Percentiles rank a stretch among this genome's conserved stretches.
These are phyloP conservation scores for Nyssa sinensis DNA, from an alignment of 148 eudicot genomes.

Conservation along the genomic window DNA sequence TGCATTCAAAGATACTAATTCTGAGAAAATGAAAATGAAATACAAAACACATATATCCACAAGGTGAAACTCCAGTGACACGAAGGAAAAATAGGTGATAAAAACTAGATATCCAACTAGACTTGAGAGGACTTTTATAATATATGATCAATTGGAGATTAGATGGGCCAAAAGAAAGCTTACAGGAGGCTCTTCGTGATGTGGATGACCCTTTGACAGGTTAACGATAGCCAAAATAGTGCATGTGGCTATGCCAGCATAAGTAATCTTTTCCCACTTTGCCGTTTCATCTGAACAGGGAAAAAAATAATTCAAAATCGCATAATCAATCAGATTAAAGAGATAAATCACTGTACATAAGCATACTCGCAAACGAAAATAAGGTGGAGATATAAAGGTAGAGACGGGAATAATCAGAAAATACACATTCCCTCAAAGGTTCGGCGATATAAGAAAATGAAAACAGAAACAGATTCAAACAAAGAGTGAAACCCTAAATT, in stretches of 20 bases:
- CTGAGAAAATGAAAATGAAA: not conserved
- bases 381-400: not conserved
- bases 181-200: conserved; percentile 68
- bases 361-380: not conserved
- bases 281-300: conserved; percentile 60
- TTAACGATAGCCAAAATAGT: conserved; percentile 37
- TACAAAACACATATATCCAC: not conserved
- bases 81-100: not conserved
- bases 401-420: not conserved
- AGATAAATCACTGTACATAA: not conserved
- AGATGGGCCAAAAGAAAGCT: conserved; percentile 21
- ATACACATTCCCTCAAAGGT: not conserved
- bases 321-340: not conserved
- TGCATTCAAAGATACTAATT: conserved; percentile 30
- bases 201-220: conserved; percentile 77
- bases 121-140: not conserved
- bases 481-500: too few species aligned
- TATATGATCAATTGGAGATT: not conserved
- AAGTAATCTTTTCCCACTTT: conserved; percentile 88
- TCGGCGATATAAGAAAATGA: not conserved
- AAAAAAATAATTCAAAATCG: not conserved
- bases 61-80: too few species aligned
- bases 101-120: not conserved
- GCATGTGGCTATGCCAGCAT: conserved; percentile 50
- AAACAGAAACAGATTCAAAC: too few species aligned